Conservation (phyloP, 2,329 filamentous ascomycete species). For the Trichoderma breve region DNA sequence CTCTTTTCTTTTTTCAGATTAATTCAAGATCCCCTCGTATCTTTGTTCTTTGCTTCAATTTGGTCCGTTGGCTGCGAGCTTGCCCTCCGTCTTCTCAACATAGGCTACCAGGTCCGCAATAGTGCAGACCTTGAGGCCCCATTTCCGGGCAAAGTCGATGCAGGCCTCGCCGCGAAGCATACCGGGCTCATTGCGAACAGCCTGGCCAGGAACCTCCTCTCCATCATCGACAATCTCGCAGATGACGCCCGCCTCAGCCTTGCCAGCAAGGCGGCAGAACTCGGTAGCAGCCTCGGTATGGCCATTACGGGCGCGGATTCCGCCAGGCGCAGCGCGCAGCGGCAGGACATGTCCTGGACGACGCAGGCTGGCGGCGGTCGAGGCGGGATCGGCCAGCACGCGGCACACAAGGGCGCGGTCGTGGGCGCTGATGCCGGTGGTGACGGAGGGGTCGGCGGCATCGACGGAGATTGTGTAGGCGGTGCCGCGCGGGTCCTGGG, state of each 20-base stretch:
- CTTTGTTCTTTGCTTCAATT: neutral
- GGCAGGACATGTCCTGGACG: conserved; percentile 90
- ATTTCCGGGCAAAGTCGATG: conserved; percentile 80
- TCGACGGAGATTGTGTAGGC: conserved; percentile 93
- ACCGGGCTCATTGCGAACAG: conserved; percentile 65
- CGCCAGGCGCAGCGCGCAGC: conserved; percentile 73
- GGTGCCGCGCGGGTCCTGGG: conserved; percentile 82
- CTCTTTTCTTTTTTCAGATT: neutral
- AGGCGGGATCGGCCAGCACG: conserved; percentile 66
- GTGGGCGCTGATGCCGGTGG: conserved; percentile 86
- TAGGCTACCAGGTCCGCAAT: conserved; percentile 86
- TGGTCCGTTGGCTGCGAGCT: conserved; percentile 42
- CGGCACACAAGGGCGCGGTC: conserved; percentile 83
- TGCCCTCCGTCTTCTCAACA: conserved; percentile 72
- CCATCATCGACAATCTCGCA: conserved; percentile 91
- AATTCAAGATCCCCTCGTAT: neutral
- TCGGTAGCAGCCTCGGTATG: conserved; percentile 95
- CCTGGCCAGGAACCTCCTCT: conserved; percentile 64
- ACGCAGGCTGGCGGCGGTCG: conserved; percentile 62
- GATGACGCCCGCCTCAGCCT: conserved; percentile 75
- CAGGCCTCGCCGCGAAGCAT: conserved; percentile 93
- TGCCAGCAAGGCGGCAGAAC: conserved; percentile 81
- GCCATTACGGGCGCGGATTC: conserved; percentile 74
- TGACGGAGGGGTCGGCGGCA: conserved; percentile 67
- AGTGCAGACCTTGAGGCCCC: conserved; percentile 89